Evolutionary conservation across 192 early-diverging fungal species (phyloP).

Genomic region (Coemansia sp.): DNA sequence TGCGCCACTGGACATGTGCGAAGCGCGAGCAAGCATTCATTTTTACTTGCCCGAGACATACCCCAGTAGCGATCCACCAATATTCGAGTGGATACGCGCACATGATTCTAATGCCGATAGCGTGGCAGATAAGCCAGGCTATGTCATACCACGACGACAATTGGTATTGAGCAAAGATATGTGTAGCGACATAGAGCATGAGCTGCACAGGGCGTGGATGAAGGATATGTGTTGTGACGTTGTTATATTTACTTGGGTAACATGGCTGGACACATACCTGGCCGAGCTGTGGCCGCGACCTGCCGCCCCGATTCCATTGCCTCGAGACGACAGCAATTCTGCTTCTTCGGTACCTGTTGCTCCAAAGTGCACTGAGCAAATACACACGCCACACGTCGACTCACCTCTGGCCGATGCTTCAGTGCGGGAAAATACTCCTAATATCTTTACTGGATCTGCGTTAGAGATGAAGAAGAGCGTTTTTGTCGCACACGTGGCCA

Average conservation of each 20-base stretch:
- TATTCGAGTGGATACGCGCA: constrained; percentile 51
- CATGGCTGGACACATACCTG: constrained; percentile 45
- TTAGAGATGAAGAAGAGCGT: constrained; percentile 79
- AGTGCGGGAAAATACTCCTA: constrained; percentile 11
- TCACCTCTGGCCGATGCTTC: background rate
- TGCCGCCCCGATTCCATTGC: constrained; percentile 36
- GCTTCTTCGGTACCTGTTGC: background rate
- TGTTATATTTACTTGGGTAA: constrained; percentile 50
- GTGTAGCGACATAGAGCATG: constrained; percentile 15
- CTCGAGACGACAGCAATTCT: constrained; percentile 19
- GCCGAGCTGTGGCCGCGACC: constrained; percentile 39
- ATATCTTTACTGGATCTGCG: constrained; percentile 60
- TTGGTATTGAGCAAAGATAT: constrained; percentile 33
- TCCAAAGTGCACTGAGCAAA: background rate
- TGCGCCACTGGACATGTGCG: constrained; percentile 26
- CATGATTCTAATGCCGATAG: constrained; percentile 15
- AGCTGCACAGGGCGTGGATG: constrained; percentile 28
- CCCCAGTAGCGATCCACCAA: constrained; percentile 40
- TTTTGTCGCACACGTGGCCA: constrained; percentile 82
- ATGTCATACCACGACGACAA: constrained; percentile 31
- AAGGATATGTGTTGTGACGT: constrained; percentile 41
- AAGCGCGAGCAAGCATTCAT: constrained; percentile 33
- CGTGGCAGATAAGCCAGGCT: constrained; percentile 7
- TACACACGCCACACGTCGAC: background rate
- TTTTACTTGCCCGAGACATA: constrained; percentile 50